Conservation (phyloP, 306 rosid genomes). For the Cucurbita argyrosperma region DNA sequence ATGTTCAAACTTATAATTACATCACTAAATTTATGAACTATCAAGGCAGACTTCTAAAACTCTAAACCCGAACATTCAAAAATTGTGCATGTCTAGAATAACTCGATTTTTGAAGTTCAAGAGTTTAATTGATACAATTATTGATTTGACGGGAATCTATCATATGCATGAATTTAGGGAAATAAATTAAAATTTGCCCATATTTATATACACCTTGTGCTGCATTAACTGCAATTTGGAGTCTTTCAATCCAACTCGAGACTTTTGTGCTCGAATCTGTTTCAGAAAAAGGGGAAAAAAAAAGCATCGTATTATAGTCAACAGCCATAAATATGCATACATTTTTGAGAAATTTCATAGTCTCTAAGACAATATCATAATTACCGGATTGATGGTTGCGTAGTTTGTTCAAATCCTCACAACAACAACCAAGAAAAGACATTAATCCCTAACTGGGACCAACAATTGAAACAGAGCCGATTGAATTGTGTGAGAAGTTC, state of each 20-base stretch:
- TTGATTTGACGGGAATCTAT: too few species aligned
- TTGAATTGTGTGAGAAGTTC: slow-evolving; percentile 3
- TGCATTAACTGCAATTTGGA: slow-evolving; percentile 11
- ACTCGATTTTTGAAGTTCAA: too few species aligned
- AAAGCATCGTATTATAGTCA: background rate
- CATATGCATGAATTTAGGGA: too few species aligned
- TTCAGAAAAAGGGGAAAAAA: background rate
- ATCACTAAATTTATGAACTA: too few species aligned
- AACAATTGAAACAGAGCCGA: background rate
- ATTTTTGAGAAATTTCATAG: background rate
- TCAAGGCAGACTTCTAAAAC: too few species aligned
- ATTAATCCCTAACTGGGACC: background rate
- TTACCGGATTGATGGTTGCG: background rate
- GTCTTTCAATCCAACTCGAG: slow-evolving; percentile 16
- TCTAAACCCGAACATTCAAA: too few species aligned
- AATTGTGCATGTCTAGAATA: too few species aligned
- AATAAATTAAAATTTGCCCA: too few species aligned
- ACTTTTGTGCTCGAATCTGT: slow-evolving; percentile 2
- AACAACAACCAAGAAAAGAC: background rate
- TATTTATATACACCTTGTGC: slow-evolving; percentile 11
- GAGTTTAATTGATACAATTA: too few species aligned
- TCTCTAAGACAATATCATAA: background rate
- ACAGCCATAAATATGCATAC: background rate
- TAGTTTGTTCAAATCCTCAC: slow-evolving; percentile 11
- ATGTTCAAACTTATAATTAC: too few species aligned